These are phyloP conservation scores for Trypanosoma melophagium DNA, from an alignment of 208 protist genomes.

Conservation along the genomic window DNA sequence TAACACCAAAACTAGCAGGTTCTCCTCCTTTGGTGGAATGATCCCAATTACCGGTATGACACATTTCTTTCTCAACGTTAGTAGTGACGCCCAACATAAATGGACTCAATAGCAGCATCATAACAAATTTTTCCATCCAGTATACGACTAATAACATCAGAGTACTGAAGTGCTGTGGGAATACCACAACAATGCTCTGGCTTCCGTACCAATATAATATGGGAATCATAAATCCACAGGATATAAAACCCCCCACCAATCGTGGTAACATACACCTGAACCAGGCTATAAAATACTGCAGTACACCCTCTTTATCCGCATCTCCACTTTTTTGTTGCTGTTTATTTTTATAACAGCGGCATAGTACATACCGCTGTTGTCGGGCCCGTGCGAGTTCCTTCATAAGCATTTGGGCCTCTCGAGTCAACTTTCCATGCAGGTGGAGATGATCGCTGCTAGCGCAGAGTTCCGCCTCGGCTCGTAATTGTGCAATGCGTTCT, in stretches of 20 bases:
- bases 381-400: constrained; percentile 36
- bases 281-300: constrained; percentile 15
- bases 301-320: too few species aligned
- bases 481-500: constrained; percentile 35
- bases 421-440: constrained; percentile 38
- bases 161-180: constrained; percentile 22
- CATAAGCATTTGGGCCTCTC: constrained; percentile 31
- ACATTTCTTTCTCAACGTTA: too few species aligned
- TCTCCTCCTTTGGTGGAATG: too few species aligned
- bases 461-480: constrained; percentile 34
- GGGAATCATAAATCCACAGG: constrained; percentile 32
- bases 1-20: background rate
- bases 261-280: constrained; percentile 25
- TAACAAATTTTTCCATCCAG: background rate
- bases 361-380: constrained; percentile 26
- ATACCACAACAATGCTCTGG: constrained; percentile 16
- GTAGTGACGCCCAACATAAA: background rate
- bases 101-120: constrained; percentile 6
- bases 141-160: background rate
- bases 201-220: constrained; percentile 30
- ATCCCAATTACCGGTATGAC: too few species aligned
- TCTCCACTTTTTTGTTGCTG: too few species aligned
- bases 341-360: background rate
- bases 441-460: constrained; percentile 36
- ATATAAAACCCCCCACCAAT: constrained; percentile 40